These are phyloP conservation scores for Croton laevigatus DNA, from an alignment of 441 rosid genomes.

Conservation along the genomic window DNA sequence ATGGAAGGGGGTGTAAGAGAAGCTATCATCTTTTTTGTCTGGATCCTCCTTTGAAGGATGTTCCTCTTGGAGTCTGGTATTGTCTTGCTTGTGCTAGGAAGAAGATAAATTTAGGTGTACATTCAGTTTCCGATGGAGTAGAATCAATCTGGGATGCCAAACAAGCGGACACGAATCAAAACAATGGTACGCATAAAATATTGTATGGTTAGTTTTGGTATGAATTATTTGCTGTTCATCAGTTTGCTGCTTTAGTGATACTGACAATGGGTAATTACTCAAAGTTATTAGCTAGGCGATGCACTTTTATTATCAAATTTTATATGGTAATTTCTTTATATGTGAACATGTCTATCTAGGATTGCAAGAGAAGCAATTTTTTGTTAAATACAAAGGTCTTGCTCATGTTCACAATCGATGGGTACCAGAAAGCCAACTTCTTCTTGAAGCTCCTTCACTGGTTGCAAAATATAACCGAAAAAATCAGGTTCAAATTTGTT, in stretches of 20 bases:
- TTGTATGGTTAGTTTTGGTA: neutral
- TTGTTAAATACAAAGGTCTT: slow-evolving; percentile 50
- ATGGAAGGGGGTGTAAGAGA: slow-evolving; percentile 50
- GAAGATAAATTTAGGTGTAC: slow-evolving; percentile 38
- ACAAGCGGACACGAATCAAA: slow-evolving; percentile 32
- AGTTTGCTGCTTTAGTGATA: neutral
- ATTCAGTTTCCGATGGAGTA: slow-evolving; percentile 43
- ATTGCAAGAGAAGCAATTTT: slow-evolving; percentile 33
- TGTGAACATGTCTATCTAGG: slow-evolving; percentile 28
- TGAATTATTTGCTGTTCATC: neutral
- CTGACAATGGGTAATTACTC: slow-evolving; percentile 5
- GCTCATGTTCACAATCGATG: slow-evolving; percentile 54
- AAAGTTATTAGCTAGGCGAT: neutral
- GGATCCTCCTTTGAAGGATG: slow-evolving; percentile 38
- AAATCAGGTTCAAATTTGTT: slow-evolving; percentile 35
- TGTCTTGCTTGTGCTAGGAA: slow-evolving; percentile 42
- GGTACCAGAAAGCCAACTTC: slow-evolving; percentile 42
- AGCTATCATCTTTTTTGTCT: slow-evolving; percentile 54
- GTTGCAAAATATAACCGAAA: slow-evolving; percentile 40
- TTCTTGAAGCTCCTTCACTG: slow-evolving; percentile 45
- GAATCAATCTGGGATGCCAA: slow-evolving; percentile 48
- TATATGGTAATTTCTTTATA: slow-evolving; percentile 3
- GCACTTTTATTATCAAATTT: neutral
- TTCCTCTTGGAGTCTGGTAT: slow-evolving; percentile 47
- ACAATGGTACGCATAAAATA: slow-evolving; percentile 35